Evolutionary conservation across 257 asterid genomes (phyloP), one percentile per base, ranked within the genome.

Genomic region (Misopates orontium): DNA sequence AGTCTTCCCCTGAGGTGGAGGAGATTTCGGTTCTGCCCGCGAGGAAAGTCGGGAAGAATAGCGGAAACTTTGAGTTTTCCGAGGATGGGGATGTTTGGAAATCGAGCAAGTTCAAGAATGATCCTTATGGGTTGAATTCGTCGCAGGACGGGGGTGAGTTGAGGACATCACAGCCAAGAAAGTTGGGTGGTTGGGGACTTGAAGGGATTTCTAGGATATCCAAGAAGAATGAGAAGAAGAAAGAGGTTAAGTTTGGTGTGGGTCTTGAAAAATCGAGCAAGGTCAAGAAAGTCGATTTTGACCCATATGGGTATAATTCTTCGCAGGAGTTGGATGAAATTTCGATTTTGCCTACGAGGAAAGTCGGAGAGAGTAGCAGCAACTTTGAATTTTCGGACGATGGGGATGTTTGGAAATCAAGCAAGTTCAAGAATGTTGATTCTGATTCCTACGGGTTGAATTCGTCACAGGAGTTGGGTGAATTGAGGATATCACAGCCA

Each of bases 381-480:
- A 78, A 56, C 41, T 81, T 72, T 65, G 84, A 79, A 58, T 78
- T 80, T 31, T 62, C 80, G 5, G 75, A 59, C 60, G 77, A 79
- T 61, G 89, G 68, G 70, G 78, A 65, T 48, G 67, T 77, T 56
- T 72, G 82, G 87, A 81, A 82, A 64, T 64, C 85, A 23, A 84
- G 71, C 77, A 73, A 57, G 77, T 70, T 70, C 71, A 86, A 80
- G 83, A 71, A 57, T 62, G 77, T 56, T 49, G 84, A 71, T 80
- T 69, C 65, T 47, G 79, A 76, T 71, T 50, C 73, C 3, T 76
- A 41, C 59, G 73, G 79, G 56, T 65, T 78, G 65, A 78, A 75
- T 77, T 82, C 86, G 19, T 73, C 90, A 0, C 85, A 77, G 73
- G 85, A 81, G 54, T 77, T 86, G 22, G 72, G 51, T 40, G 94